Evolutionary conservation across 768 basidiomycete species (phyloP).

Genomic region (Wakefieldia striispora): DNA sequence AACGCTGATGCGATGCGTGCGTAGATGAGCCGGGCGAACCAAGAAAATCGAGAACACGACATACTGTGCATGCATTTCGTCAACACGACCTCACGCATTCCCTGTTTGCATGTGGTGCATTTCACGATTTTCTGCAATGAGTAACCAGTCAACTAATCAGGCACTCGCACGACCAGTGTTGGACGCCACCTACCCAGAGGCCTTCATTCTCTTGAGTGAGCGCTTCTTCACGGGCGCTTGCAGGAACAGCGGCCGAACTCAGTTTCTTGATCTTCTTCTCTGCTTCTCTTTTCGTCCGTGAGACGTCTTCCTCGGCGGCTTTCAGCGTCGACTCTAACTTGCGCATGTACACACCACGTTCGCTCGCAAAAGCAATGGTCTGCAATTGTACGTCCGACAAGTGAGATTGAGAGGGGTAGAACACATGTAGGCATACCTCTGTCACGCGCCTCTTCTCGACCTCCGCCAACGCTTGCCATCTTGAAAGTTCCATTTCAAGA

Average conservation of each 20-base stretch:
- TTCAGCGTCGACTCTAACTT: constrained; percentile 19
- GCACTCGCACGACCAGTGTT: not conserved
- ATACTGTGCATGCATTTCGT: constrained; percentile 91
- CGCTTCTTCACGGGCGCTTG: constrained; percentile 33
- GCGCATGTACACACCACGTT: constrained; percentile 29
- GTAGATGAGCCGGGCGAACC: not conserved
- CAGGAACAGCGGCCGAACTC: constrained; percentile 28
- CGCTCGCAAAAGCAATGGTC: constrained; percentile 30
- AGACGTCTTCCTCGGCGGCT: constrained; percentile 44
- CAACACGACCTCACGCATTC: constrained; percentile 76
- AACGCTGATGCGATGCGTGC: constrained; percentile 53
- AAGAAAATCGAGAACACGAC: constrained; percentile 29
- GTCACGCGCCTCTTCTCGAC: constrained; percentile 37
- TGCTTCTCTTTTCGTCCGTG: constrained; percentile 46
- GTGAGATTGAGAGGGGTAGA: not conserved
- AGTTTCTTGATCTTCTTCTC: constrained; percentile 53
- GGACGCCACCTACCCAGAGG: constrained; percentile 56
- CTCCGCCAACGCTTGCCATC: constrained; percentile 35
- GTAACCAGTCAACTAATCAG: not conserved
- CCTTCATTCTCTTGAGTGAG: constrained; percentile 51
- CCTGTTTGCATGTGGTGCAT: constrained; percentile 82
- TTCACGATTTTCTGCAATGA: constrained; percentile 60
- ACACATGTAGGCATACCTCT: constrained; percentile 35
- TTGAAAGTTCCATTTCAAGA: constrained; percentile 33
- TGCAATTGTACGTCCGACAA: constrained; percentile 11